Evolutionary conservation across 495 filamentous ascomycete genomes (phyloP).

Genomic region (Rhizodiscina lignyota): DNA sequence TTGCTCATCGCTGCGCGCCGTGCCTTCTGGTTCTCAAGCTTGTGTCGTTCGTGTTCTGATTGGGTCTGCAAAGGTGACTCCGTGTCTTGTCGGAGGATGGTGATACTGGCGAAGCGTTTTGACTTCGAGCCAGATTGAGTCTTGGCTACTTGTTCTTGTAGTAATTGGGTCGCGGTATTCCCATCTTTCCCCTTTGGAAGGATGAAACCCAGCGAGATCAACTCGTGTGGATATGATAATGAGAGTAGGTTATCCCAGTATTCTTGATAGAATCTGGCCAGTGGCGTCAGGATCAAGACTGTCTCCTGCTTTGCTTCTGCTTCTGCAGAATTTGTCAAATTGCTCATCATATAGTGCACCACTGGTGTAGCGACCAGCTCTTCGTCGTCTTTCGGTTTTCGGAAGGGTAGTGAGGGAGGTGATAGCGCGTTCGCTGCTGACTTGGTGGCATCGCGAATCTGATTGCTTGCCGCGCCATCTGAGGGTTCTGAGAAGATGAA

Average conservation of each 20-base stretch:
- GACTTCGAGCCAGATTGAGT: conserved; percentile 67
- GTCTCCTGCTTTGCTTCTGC: conserved; percentile 66
- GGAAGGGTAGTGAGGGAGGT: conserved; percentile 70
- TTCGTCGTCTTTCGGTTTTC: conserved; percentile 41
- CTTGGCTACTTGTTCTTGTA: conserved; percentile 70
- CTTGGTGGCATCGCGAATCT: conserved; percentile 1
- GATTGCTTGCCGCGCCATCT: conserved; percentile 16
- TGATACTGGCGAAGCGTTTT: conserved; percentile 75
- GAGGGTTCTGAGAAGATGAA: conserved; percentile 41
- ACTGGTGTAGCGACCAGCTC: conserved; percentile 62
- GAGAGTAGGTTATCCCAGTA: conserved; percentile 93
- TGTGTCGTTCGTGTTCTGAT: conserved; percentile 76
- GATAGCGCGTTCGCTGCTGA: conserved; percentile 29
- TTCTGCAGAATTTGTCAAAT: conserved; percentile 61
- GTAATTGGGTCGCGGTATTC: conserved; percentile 57
- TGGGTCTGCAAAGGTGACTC: conserved; percentile 68
- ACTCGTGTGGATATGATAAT: conserved; percentile 76
- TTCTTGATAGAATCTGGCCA: conserved; percentile 78
- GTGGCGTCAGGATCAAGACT: conserved; percentile 80
- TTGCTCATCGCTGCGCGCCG: conserved; percentile 81
- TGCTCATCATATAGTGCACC: conserved; percentile 85
- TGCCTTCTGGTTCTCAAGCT: conserved; percentile 70
- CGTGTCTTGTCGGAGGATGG: conserved; percentile 90
- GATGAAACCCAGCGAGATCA: conserved; percentile 94
- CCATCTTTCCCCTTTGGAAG: conserved; percentile 81